These are phyloP conservation scores for Cadophora gregata DNA, from an alignment of 2,329 filamentous ascomycete genomes.

Conservation along the genomic window DNA sequence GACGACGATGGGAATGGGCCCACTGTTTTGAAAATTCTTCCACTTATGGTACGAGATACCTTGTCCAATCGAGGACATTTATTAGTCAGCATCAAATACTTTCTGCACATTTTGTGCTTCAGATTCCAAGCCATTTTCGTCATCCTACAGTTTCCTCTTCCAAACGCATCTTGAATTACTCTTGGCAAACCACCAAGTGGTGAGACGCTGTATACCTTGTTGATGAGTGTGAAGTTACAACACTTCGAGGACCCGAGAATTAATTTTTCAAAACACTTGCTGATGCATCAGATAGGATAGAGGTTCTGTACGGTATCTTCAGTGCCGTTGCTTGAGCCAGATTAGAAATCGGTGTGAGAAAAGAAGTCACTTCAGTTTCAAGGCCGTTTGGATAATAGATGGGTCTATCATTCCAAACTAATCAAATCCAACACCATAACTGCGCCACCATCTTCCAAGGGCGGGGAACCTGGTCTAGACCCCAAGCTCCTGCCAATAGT, in stretches of 20 bases:
- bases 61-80: background rate
- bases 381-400: background rate
- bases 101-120: no score
- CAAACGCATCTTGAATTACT: background rate
- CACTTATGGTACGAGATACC: conserved; percentile 5
- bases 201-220: no score
- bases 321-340: background rate
- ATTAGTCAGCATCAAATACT: background rate
- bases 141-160: background rate
- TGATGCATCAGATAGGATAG: background rate
- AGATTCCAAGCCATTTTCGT: no score
- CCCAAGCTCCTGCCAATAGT: background rate
- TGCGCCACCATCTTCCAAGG: background rate
- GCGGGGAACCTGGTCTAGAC: background rate
- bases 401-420: background rate
- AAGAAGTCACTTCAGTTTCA: background rate
- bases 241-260: background rate
- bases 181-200: no score
- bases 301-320: background rate
- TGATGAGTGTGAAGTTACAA: no score
- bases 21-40: conserved; percentile 12
- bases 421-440: background rate
- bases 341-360: background rate
- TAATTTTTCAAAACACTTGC: background rate
- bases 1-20: background rate